Evolutionary conservation across 2,329 filamentous ascomycete species (phyloP), one percentile per base, ranked within the genome.

Genomic region (Coniochaeta sp.): DNA sequence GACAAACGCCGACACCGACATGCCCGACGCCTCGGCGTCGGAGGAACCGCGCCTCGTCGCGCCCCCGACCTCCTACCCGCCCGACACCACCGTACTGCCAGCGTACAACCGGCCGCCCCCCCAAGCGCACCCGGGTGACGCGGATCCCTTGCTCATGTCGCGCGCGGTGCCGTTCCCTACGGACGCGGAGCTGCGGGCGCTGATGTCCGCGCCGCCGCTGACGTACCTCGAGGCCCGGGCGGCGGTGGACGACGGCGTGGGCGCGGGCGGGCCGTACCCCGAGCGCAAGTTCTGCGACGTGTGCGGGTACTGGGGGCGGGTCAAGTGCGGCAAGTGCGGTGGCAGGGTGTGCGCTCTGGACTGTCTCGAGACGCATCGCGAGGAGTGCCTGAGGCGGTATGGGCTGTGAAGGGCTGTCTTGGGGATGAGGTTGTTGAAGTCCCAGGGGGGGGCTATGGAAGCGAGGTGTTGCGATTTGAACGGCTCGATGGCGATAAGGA

Each of bases 281-380:
- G 76, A 77, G 55, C 79, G 89, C 61, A 76, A 77, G 38, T 93
- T 93, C 71, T 93, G 90, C 73, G 88, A 88, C 69, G 85, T 91
- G 34, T 93, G 90, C 69, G 90, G 90, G 16, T 93, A 92, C 73
- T 93, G 90, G 89, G 90, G 89, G 2, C 78, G 86, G 44, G 86
- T 91, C 54, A 83, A 81, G 72, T 93, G 90, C 74, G 82, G 87
- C 71, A 90, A 89, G 76, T 93, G 90, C 73, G 89, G 89, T n/a
- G 83, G 83, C 54, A 80, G 87, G 67, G 86, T 90, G n/a, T 93
- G 90, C 71, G 89, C 89, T 42, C 72, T 93, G 65, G 87, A 90
- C 61, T 93, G 90, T 68, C 79, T 91, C 66, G 85, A 86, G 68
- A 79, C 82, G 63, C 90, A 93, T 71, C 81, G 86, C 59, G 88